Evolutionary conservation across 2,329 filamentous ascomycete genomes (phyloP).

Genomic region (Epichloe uncinata): DNA sequence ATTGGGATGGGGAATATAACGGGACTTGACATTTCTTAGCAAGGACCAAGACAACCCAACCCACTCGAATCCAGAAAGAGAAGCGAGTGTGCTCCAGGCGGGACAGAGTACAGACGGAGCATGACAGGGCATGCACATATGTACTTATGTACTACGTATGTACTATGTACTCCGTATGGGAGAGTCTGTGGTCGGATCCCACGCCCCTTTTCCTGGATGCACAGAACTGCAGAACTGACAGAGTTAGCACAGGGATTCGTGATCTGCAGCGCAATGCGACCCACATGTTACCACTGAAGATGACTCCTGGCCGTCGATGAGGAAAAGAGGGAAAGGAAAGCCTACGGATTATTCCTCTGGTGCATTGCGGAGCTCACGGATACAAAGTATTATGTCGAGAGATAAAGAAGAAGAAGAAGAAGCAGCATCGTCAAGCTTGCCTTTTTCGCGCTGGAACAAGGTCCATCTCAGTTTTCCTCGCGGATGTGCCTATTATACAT

Average conservation of each 20-base stretch:
- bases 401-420: background rate
- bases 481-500: background rate
- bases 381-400: background rate
- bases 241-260: background rate
- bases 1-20: background rate
- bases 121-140: too few relatives aligned
- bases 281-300: background rate
- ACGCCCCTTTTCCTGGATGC: background rate
- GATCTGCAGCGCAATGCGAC: constrained; percentile 2
- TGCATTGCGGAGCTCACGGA: too few relatives aligned
- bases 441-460: background rate
- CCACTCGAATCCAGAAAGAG: background rate
- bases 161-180: too few relatives aligned
- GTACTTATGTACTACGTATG: too few relatives aligned
- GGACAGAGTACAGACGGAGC: background rate
- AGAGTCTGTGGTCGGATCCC: background rate
- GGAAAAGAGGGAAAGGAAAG: background rate
- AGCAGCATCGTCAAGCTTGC: background rate
- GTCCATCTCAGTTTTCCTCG: background rate
- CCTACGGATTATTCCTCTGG: too few relatives aligned
- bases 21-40: background rate
- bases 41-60: background rate
- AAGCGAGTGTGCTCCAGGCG: background rate
- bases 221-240: background rate
- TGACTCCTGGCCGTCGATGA: background rate